Evolutionary conservation across 108 stramenopile species (phyloP), one percentile per base, ranked within the genome.

Genomic region (Cyclostephanos invisitatus): DNA sequence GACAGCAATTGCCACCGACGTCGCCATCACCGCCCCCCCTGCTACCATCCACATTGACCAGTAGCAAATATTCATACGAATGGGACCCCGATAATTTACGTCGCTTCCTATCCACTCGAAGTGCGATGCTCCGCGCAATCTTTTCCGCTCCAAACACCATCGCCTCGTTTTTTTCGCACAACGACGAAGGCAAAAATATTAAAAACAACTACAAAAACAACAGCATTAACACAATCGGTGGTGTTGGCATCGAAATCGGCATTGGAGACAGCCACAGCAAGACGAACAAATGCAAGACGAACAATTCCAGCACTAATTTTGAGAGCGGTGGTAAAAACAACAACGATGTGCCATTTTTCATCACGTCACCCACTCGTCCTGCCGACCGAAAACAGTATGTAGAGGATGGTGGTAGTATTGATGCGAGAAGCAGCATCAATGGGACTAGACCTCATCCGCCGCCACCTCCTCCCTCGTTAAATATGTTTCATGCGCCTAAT

Each of bases 51-150:
- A 21, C 60, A 61, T 38, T 61, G 20, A 36, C 35, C 60, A 61
- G 20, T 5, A 36, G 36, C 40, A 18, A 61, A n/a, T 61, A 61
- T 36, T 40, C 36, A 37, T 61, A 64, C 42, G 48, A 64, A 50
- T 68, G 67, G 67, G 67, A 68, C 56, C 53, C 67, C 56, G 21
- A 54, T 20, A 68, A 68, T 54, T 36, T 56, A 29, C 21, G 15
- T 44, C 35, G 53, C 54, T 68, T 68, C 40, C 55, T 56, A 17
- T 38, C 67, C 7, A 51, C 56, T 14, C 69, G 69, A n/a, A 47
- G 40, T 4, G 40, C 59, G 46, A 46, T 70, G 21, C 14, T 46
- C 37, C 48, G 25, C 29, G 40, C 44, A 35, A 24, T 70, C 6
- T 69, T 47, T 21, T 22, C 28, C 35, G 59, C 27, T 7, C 44